Conservation (phyloP, 345 rosid species). For the Microcos paniculata region DNA sequence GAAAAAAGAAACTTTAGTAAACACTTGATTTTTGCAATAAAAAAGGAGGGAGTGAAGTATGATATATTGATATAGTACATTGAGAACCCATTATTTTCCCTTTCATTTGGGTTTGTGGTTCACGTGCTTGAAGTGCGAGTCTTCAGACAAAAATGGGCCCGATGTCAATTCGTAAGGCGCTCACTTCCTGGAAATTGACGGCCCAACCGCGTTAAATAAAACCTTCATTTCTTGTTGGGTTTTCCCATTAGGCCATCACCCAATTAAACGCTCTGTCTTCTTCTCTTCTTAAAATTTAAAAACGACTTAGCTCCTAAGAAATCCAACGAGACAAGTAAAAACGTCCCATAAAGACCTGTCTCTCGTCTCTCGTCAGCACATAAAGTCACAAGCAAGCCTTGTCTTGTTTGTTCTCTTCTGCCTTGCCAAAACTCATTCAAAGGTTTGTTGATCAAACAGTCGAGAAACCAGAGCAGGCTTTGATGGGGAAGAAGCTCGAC, state of each 20-base stretch:
- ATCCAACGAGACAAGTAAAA: not conserved
- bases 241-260: not conserved
- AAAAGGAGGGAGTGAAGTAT: too few relatives aligned
- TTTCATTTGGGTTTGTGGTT: too few relatives aligned
- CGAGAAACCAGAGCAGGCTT: not conserved
- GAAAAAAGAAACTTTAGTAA: too few relatives aligned
- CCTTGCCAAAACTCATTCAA: not conserved
- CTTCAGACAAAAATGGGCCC: too few relatives aligned
- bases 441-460: not conserved
- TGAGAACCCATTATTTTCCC: too few relatives aligned
- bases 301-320: not conserved
- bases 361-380: conserved; percentile 21
- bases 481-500: conserved; percentile 87
- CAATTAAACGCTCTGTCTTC: not conserved
- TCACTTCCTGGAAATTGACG: not conserved
- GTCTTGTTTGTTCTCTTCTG: conserved; percentile 17
- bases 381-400: conserved; percentile 19
- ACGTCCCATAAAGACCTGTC: not conserved
- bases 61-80: too few relatives aligned
- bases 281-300: too few relatives aligned
- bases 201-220: conserved; percentile 7
- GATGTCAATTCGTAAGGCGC: not conserved
- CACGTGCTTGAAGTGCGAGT: not conserved
- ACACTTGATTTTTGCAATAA: too few relatives aligned
- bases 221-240: not conserved